Evolutionary conservation across 805 yeast genomes (phyloP).

Genomic region (Metschnikowia santaceciliae): DNA sequence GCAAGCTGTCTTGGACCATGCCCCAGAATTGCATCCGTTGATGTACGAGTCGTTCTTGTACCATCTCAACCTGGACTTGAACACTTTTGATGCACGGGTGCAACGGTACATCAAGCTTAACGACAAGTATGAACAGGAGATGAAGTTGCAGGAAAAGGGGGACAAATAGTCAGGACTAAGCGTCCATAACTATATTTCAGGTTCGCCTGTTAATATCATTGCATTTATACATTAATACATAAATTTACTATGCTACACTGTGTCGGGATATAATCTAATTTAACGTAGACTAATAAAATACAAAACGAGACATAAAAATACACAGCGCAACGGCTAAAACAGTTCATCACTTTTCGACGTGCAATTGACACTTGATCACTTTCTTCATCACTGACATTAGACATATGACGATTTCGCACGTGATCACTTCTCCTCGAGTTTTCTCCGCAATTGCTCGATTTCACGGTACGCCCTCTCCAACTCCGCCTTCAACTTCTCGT

Average conservation of each 20-base stretch:
- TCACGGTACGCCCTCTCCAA: conserved; percentile 90
- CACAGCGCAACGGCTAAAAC: neutral
- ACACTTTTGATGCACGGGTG: conserved; percentile 27
- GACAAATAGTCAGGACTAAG: too few relatives aligned
- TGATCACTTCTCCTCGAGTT: conserved; percentile 20
- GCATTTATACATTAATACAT: neutral
- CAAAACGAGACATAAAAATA: neutral
- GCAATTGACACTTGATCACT: neutral
- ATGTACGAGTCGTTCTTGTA: conserved; percentile 25
- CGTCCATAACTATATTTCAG: neutral
- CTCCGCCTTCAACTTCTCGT: conserved; percentile 84
- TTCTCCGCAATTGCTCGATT: conserved; percentile 73
- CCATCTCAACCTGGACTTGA: conserved; percentile 16
- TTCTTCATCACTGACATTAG: too few relatives aligned
- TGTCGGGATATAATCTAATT: neutral
- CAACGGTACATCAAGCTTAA: conserved; percentile 18
- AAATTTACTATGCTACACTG: neutral
- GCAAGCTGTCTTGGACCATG: conserved; percentile 13
- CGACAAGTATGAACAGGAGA: conserved; percentile 1
- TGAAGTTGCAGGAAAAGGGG: neutral
- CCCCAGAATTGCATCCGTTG: conserved; percentile 30
- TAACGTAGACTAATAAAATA: neutral
- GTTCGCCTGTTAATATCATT: neutral
- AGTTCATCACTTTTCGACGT: neutral
- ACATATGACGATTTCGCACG: neutral